Evolutionary conservation across 2,329 filamentous ascomycete species (phyloP), one percentile per base, ranked within the genome.

Genomic region (Claviceps arundinis): DNA sequence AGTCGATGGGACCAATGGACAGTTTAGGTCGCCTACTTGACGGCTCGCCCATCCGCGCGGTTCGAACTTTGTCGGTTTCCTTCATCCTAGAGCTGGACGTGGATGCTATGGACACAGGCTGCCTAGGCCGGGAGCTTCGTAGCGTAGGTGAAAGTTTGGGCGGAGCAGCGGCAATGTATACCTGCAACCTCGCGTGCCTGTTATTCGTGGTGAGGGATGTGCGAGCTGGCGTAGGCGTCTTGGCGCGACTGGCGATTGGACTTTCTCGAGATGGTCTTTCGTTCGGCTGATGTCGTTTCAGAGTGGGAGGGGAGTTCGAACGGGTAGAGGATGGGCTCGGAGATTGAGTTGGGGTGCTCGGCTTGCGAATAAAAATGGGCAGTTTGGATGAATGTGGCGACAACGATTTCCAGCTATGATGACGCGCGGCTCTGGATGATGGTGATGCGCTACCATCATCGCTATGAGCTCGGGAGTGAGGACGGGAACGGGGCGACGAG

Each of bases 91-190:
- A 85, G 51, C 82, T 80, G 37, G 82, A 74, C n/a, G 85, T 85
- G 2, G 78, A 78, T n/a, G 85, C 85, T 51, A 80, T 74, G 9
- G 87, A 88, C 22, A 94, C 82, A 8, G 86, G 84, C 61, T 88
- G 84, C 50, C 88, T 77, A n/a, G 87, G 87, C 43, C 87, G 77
- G 43, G 88, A 93, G 62, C 87, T 93, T 62, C 89, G 80, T 48
- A 95, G 70, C 9, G 84, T 81, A 3, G 89, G 88, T 1, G 89
- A 94, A 37, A 84, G 76, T 62, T 87, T 88, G 0, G 86, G 80
- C 17, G 76, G 74, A 44, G 86, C 80, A 37, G 80, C 73, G 53
- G 84, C 78, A 57, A 93, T 86, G 64, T 86, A 87, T 41, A 87
- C 86, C 59, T 85, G 82, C 13, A 93, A 73, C 49, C 80, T 76